These are phyloP conservation scores for Boletellus emodensis DNA, from an alignment of 768 basidiomycete genomes.

Conservation along the genomic window DNA sequence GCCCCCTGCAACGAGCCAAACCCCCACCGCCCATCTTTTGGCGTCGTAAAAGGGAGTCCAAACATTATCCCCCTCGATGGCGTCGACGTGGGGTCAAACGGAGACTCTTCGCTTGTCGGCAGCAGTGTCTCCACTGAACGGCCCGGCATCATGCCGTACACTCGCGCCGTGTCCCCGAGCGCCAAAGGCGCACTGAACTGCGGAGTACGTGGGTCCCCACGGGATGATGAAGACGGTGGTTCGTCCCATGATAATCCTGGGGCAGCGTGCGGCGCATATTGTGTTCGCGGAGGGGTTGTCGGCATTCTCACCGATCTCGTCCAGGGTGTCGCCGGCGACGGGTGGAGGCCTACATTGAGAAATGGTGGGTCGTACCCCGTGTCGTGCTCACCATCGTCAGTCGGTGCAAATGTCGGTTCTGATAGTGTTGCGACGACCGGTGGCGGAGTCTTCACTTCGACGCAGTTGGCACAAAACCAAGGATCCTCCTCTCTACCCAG, in stretches of 20 bases:
- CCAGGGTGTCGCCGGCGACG: conserved; percentile 57
- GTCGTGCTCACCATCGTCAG: conserved; percentile 42
- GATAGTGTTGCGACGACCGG: conserved; percentile 29
- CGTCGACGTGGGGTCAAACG: conserved; percentile 77
- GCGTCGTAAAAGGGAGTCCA: conserved; percentile 53
- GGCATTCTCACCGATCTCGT: conserved; percentile 34
- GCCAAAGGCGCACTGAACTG: conserved; percentile 32
- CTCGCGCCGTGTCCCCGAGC: conserved; percentile 34
- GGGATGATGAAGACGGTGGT: conserved; percentile 40
- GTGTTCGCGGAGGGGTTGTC: conserved; percentile 45
- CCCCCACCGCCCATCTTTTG: conserved; percentile 52
- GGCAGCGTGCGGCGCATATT: conserved; percentile 26
- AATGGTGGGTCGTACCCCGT: conserved; percentile 54
- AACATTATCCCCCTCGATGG: conserved; percentile 77
- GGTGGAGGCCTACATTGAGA: conserved; percentile 48
- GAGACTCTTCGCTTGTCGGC: conserved; percentile 42
- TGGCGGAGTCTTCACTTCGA: conserved; percentile 39
- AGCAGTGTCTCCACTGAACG: conserved; percentile 30
- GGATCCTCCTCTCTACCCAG: conserved; percentile 74
- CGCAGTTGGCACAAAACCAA: conserved; percentile 69
- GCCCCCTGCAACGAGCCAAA: conserved; percentile 13
- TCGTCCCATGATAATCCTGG: conserved; percentile 45
- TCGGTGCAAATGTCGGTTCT: conserved; percentile 70
- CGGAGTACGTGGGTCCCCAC: conserved; percentile 54
- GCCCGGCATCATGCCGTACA: conserved; percentile 38